Evolutionary conservation across 805 yeast species (phyloP).

Genomic region (Candida corydali): DNA sequence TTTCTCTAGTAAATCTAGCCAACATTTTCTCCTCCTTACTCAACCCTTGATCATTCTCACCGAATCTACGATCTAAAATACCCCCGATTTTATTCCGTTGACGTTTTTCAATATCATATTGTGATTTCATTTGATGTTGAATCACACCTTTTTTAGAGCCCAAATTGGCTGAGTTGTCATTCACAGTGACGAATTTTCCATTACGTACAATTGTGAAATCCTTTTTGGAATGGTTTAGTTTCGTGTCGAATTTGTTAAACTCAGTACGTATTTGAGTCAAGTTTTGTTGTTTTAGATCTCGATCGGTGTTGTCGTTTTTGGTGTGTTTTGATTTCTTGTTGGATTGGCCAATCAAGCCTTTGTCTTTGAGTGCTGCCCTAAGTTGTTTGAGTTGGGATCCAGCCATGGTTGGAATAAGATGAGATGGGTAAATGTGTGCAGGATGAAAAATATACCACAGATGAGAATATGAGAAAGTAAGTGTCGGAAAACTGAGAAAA

Average conservation of each 20-base stretch:
- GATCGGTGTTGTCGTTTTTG: conserved; percentile 52
- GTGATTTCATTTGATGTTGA: conserved; percentile 43
- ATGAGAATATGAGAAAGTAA: no score
- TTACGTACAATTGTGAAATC: conserved; percentile 40
- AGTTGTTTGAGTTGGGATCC: conserved; percentile 86
- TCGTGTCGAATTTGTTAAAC: conserved; percentile 86
- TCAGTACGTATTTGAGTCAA: conserved; percentile 63
- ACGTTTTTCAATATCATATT: conserved; percentile 62
- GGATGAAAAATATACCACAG: no score
- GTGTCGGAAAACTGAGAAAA: no score
- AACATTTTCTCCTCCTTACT: conserved; percentile 92
- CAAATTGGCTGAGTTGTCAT: conserved; percentile 31
- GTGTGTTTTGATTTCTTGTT: conserved; percentile 54
- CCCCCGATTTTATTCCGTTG: conserved; percentile 73
- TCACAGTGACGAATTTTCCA: conserved; percentile 43
- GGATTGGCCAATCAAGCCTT: conserved; percentile 85
- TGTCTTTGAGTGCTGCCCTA: conserved; percentile 68
- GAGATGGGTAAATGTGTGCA: not conserved
- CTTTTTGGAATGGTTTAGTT: conserved; percentile 62
- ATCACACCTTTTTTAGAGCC: conserved; percentile 26
- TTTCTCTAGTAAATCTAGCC: conserved; percentile 88
- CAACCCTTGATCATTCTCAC: conserved; percentile 68
- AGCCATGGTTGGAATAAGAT: conserved; percentile 46
- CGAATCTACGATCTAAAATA: conserved; percentile 82
- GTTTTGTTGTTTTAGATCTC: conserved; percentile 63